These are phyloP conservation scores for Cladorrhinum sp. DNA, from an alignment of 2,329 filamentous ascomycete genomes.

Conservation along the genomic window DNA sequence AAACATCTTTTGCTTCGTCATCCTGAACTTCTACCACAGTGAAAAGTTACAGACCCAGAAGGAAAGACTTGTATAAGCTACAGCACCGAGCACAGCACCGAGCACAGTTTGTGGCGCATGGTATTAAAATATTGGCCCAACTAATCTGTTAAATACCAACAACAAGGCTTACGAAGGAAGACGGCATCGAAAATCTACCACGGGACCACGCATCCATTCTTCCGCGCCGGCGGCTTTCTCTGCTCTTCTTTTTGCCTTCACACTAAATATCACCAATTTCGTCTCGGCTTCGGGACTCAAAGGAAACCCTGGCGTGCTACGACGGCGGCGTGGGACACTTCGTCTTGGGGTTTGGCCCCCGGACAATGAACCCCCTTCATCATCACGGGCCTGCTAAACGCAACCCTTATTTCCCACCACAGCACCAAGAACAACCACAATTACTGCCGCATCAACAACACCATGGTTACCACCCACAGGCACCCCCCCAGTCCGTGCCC, in stretches of 20 bases:
- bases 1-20: not conserved
- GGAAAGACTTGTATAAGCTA: not conserved
- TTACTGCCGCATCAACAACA: slow-evolving; percentile 6
- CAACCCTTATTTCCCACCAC: not conserved
- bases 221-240: not conserved
- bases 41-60: not conserved
- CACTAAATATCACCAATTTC: slow-evolving; percentile 6
- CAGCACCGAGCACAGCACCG: not conserved
- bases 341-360: slow-evolving; percentile 35
- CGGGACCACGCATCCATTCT: not conserved
- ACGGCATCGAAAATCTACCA: not conserved
- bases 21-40: not conserved
- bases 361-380: slow-evolving; percentile 36
- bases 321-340: slow-evolving; percentile 32
- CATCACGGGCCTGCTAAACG: slow-evolving; percentile 28
- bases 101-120: not conserved
- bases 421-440: not conserved
- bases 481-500: slow-evolving; percentile 26
- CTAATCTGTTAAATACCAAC: not conserved
- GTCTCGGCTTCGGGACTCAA: slow-evolving; percentile 15
- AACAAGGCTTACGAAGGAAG: not conserved
- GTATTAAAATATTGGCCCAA: not conserved
- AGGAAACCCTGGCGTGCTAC: slow-evolving; percentile 38
- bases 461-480: slow-evolving; percentile 19
- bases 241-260: not conserved